A percentile compares a stretch with the other conserved stretches of the same genome.
phyloP scores from a whole-genome alignment of 2,329 filamentous ascomycete species.

The Trichophyton verrucosum region DNA sequence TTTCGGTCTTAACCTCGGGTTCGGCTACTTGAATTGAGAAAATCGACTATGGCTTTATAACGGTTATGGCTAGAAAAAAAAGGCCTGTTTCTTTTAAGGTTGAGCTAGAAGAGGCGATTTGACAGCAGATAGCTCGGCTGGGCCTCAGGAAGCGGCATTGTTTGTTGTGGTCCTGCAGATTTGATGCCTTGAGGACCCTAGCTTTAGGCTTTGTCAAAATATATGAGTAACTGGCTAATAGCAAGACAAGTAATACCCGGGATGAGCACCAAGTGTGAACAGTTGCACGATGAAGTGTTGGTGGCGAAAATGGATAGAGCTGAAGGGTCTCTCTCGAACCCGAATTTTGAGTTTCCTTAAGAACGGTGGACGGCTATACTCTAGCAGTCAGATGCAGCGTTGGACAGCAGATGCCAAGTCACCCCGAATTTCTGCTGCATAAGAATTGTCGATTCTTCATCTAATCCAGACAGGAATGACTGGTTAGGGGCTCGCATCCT shows the following conservation, averaged over 20 bases:
- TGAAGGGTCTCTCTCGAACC: not conserved
- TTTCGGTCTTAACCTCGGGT: not conserved
- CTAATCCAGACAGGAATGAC: not conserved
- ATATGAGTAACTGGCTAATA: not conserved
- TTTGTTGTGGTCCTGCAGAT: constrained; percentile 22
- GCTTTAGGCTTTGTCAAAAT: no score
- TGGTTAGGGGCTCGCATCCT: not conserved
- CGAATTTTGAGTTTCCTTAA: not conserved
- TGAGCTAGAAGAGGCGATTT: not conserved
- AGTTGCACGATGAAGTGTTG: not conserved
- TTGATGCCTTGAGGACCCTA: no score
- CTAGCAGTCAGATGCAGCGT: not conserved
- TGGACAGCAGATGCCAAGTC: not conserved
- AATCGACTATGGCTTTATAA: not conserved
- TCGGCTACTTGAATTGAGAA: not conserved
- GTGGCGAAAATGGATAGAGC: not conserved
- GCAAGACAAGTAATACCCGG: not conserved
- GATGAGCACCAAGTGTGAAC: not conserved
- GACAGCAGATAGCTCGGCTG: constrained; percentile 39
- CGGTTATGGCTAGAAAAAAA: not conserved
- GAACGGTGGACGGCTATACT: not conserved
- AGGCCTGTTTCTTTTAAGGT: not conserved
- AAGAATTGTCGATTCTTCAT: not conserved
- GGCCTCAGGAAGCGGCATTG: constrained; percentile 49
- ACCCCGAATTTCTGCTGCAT: not conserved